Evolutionary conservation across 2,329 filamentous ascomycete species (phyloP).

Genomic region (Colletotrichum incanum): DNA sequence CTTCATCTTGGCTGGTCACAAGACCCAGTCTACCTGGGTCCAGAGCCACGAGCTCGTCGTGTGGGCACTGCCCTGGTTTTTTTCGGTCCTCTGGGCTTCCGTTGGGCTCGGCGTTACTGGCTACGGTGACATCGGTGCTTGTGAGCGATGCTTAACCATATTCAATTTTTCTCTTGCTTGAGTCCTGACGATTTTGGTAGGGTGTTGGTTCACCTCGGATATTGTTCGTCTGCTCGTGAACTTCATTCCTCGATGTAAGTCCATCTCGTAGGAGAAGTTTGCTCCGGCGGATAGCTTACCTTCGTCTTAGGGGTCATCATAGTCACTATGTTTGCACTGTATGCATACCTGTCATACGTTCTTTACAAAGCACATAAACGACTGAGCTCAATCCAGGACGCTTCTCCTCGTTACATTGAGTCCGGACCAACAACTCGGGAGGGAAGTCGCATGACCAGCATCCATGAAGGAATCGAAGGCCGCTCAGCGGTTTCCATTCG

Average conservation of each 20-base stretch:
- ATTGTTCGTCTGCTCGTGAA: constrained; percentile 56
- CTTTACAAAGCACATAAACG: constrained; percentile 56
- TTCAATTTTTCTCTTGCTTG: too few species aligned
- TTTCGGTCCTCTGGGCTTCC: constrained; percentile 55
- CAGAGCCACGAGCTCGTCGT: constrained; percentile 53
- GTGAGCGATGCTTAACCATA: constrained; percentile 24
- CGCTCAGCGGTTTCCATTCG: constrained; percentile 34
- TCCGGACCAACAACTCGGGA: constrained; percentile 14
- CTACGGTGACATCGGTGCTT: constrained; percentile 54
- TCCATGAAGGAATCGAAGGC: background rate
- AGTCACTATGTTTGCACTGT: constrained; percentile 54
- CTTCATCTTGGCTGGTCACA: constrained; percentile 57
- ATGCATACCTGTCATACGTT: constrained; percentile 56
- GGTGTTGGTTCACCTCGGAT: constrained; percentile 61
- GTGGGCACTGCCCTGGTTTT: constrained; percentile 55
- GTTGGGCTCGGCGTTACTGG: constrained; percentile 50
- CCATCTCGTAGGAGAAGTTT: background rate
- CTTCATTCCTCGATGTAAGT: constrained; percentile 57
- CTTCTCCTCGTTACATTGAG: background rate
- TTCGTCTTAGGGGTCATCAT: constrained; percentile 53
- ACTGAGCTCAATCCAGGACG: constrained; percentile 51
- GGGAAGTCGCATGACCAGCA: constrained; percentile 12
- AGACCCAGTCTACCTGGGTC: constrained; percentile 54
- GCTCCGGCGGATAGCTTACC: background rate
- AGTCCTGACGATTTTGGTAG: background rate